Percentiles rank a stretch among this genome's conserved stretches.
These are phyloP conservation scores for Trypanosoma avium DNA, from an alignment of 208 protist genomes.

Conservation along the genomic window DNA sequence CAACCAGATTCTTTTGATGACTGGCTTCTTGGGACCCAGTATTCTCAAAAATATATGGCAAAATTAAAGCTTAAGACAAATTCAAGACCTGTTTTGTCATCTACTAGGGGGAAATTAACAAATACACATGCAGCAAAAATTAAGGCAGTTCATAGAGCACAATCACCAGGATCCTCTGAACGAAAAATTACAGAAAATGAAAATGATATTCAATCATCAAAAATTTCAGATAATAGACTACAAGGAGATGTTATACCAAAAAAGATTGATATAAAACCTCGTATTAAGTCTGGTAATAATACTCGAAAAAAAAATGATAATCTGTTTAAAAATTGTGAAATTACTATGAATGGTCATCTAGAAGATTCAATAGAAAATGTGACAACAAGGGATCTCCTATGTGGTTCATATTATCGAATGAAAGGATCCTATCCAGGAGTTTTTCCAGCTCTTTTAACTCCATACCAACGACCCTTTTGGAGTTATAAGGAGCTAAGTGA, in stretches of 20 bases:
- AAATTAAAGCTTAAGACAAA: conserved; percentile 7
- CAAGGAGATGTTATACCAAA: no score
- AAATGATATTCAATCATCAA: neutral
- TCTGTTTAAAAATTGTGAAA: neutral
- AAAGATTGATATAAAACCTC: no score
- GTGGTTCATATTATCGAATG: conserved; percentile 31
- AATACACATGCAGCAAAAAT: neutral
- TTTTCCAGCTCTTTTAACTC: conserved; percentile 39
- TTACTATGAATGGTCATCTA: neutral
- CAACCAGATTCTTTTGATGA: conserved; percentile 18
- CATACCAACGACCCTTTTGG: conserved; percentile 30
- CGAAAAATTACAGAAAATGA: neutral
- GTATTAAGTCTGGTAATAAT: neutral
- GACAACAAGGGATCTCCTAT: conserved; percentile 18
- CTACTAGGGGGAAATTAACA: neutral
- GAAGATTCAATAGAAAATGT: conserved; percentile 1
- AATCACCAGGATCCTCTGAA: neutral
- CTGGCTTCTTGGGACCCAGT: conserved; percentile 31
- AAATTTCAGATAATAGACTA: neutral
- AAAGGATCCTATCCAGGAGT: conserved; percentile 21
- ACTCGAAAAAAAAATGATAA: neutral
- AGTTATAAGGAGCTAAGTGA: conserved; percentile 13
- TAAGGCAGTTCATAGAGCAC: neutral
- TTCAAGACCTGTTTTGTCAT: conserved; percentile 1
- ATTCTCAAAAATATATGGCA: conserved; percentile 22